Evolutionary conservation across 2,329 filamentous ascomycete genomes (phyloP).

Genomic region (Xylariaceae sp.): DNA sequence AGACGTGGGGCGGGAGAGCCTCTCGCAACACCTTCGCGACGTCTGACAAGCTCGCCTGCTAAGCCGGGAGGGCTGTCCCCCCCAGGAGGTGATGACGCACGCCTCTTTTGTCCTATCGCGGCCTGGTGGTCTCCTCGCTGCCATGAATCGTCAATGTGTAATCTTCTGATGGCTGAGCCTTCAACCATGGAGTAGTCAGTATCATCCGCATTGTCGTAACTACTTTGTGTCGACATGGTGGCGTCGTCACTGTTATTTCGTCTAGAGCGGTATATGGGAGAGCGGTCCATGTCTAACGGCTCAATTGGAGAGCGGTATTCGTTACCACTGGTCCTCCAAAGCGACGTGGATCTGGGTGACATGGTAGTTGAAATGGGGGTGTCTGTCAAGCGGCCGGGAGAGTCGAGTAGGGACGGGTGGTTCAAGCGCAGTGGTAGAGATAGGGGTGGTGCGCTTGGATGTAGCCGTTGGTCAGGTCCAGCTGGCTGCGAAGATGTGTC

Average conservation of each 20-base stretch:
- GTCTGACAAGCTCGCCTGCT: constrained; percentile 43
- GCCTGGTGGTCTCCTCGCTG: constrained; percentile 35
- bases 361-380: constrained; percentile 45
- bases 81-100: constrained; percentile 51
- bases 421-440: constrained; percentile 45
- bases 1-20: constrained; percentile 51
- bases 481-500: constrained; percentile 37
- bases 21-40: constrained; percentile 46
- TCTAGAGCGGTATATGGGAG: constrained; percentile 41
- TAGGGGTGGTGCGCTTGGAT: constrained; percentile 36
- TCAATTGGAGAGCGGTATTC: constrained; percentile 45
- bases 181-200: constrained; percentile 44
- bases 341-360: constrained; percentile 44
- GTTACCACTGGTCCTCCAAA: constrained; percentile 33
- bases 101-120: constrained; percentile 50
- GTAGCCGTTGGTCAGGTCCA: constrained; percentile 35
- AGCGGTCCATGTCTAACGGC: constrained; percentile 44
- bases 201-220: constrained; percentile 48
- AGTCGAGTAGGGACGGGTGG: constrained; percentile 40
- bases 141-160: constrained; percentile 45
- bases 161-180: constrained; percentile 35
- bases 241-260: constrained; percentile 53
- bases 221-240: constrained; percentile 40
- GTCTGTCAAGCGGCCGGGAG: constrained; percentile 42
- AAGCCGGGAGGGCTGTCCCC: constrained; percentile 42